Conservation (phyloP, 805 yeast species). For the Millerozyma miso region DNA sequence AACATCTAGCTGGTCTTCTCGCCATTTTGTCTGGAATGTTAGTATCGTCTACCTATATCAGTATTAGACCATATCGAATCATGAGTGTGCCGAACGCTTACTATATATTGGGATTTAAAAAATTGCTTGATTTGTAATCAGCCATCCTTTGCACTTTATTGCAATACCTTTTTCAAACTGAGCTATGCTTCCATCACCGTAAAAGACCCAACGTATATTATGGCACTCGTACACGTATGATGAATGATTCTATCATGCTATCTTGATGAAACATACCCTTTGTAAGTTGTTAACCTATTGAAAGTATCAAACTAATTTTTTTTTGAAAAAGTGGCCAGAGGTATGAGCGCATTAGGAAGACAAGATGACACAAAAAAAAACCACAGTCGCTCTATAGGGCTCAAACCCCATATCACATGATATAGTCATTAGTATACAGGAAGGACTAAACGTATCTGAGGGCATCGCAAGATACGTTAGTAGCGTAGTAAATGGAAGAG, state of each 20-base stretch:
- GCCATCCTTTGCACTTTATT: too few species aligned
- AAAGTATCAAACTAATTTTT: not conserved
- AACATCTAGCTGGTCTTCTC: constrained; percentile 99
- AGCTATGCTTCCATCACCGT: too few species aligned
- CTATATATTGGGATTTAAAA: not conserved
- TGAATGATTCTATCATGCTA: too few species aligned
- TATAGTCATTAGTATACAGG: not conserved
- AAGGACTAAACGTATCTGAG: too few species aligned
- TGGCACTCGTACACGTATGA: too few species aligned
- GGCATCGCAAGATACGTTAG: too few species aligned
- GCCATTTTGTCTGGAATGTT: constrained; percentile 74
- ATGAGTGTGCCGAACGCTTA: not conserved
- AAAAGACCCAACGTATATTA: too few species aligned
- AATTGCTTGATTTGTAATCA: not conserved
- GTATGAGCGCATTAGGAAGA: not conserved
- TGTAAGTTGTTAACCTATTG: not conserved
- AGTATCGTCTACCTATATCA: constrained; percentile 20
- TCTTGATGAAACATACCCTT: not conserved
- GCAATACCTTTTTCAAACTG: too few species aligned
- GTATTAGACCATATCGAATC: too few species aligned
- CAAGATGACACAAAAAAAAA: not conserved
- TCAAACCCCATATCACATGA: not conserved
- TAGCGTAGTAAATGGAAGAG: not conserved
- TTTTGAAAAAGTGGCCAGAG: not conserved
- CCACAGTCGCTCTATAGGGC: not conserved